Evolutionary conservation across 257 asterid genomes (phyloP).

Genomic region (Marsdenia floribunda): DNA sequence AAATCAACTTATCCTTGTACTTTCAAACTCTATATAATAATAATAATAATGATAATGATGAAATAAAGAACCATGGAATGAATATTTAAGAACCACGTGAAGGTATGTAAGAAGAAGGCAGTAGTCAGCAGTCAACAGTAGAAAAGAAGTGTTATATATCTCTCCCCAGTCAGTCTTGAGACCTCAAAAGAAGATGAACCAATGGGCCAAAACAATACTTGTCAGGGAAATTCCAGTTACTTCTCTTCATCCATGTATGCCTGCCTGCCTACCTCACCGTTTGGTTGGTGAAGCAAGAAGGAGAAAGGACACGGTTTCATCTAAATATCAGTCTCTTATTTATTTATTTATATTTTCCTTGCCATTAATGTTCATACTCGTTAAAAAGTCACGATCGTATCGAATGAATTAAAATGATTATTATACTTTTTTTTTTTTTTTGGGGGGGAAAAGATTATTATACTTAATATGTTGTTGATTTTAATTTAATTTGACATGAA

Average conservation of each 20-base stretch:
- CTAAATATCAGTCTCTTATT: background rate
- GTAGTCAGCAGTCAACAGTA: background rate
- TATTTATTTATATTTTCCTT: background rate
- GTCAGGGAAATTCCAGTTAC: conserved; percentile 6
- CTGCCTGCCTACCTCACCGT: background rate
- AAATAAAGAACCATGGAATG: background rate
- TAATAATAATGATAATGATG: too few species aligned
- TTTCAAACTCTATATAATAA: too few species aligned
- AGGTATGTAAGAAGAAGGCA: background rate
- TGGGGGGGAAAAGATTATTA: too few species aligned
- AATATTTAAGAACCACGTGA: conserved; percentile 2
- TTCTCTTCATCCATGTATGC: background rate
- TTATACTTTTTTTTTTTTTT: too few species aligned
- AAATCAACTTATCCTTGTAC: too few species aligned
- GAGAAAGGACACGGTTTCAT: background rate
- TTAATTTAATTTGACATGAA: too few species aligned
- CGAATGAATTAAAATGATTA: too few species aligned
- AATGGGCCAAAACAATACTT: conserved; percentile 13
- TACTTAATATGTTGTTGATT: too few species aligned
- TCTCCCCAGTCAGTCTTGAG: background rate
- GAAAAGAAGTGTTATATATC: too few species aligned
- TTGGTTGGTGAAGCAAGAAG: background rate
- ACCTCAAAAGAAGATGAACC: conserved; percentile 10
- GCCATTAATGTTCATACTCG: background rate
- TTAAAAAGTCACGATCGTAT: too few species aligned